Percentiles rank a stretch among this genome's conserved stretches.
Conservation (phyloP, 2,329 filamentous ascomycete species). For the Alternaria tenuissima region DNA sequence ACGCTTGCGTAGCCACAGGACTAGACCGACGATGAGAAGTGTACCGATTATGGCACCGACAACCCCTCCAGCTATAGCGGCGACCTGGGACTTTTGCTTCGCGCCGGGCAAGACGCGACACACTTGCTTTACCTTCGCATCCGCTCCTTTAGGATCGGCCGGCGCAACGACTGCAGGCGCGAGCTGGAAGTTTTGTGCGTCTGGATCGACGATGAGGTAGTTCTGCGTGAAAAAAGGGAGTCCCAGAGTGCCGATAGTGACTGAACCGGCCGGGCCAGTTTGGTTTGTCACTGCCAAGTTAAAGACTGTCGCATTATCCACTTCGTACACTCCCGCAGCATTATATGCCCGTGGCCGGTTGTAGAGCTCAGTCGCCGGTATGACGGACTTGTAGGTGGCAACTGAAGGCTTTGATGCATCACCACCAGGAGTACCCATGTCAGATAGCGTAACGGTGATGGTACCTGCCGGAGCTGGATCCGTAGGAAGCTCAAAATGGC, state of each 20-base stretch:
- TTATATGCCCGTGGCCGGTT: constrained; percentile 24
- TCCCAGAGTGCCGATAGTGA: constrained; percentile 18
- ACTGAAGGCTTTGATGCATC: constrained; percentile 28
- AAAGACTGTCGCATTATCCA: constrained; percentile 25
- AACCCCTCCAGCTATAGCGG: constrained; percentile 16
- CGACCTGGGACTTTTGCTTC: constrained; percentile 16
- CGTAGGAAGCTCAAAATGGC: constrained; percentile 24
- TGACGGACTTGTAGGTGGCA: constrained; percentile 25
- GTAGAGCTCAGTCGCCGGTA: constrained; percentile 26
- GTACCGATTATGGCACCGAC: constrained; percentile 17
- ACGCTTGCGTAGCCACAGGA: constrained; percentile 15
- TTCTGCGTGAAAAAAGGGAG: constrained; percentile 31
- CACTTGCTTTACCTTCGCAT: constrained; percentile 23
- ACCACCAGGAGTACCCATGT: constrained; percentile 17
- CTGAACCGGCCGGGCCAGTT: constrained; percentile 1
- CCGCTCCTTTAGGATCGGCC: constrained; percentile 21
- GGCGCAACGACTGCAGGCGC: constrained; percentile 24
- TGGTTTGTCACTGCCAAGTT: constrained; percentile 29
- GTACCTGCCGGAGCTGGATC: constrained; percentile 23
- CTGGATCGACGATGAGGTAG: constrained; percentile 29
- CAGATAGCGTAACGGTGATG: constrained; percentile 27
- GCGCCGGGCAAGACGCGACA: constrained; percentile 20
- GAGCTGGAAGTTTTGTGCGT: constrained; percentile 26
- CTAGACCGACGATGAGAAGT: constrained; percentile 16
- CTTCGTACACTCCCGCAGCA: constrained; percentile 21